Base-by-base conservation (phyloP, 75 land plant genomes). In the Cunninghamia lanceolata region DNA sequence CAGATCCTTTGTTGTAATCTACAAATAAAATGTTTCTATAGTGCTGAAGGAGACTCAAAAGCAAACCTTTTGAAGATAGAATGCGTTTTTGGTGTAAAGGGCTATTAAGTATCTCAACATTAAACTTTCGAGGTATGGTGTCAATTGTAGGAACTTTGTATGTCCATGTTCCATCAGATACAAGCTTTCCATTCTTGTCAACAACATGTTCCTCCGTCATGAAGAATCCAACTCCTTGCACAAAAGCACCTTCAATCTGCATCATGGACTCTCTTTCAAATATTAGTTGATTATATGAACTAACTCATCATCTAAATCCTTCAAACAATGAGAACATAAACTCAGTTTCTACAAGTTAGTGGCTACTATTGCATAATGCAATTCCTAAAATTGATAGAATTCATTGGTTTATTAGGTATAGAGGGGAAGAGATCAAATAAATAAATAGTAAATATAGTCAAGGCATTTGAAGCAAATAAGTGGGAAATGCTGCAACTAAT, bases 191-290 rank as follows among this genome's bases (percentile, higher is more conserved):
- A 17, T 91, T 75, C 16, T 42, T 16, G 88, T 89, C 86, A 75
- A 88, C 86, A 15, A 56, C 66, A 86, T 42, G 40, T 42, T 88
- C 88, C 85, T 88, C 89, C 11, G 78, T 88, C 84, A 74, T 38
- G 46, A 82, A 88, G 70, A 70, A 73, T 13, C 87, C 89, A 52
- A 88, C 82, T 43, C 99, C 99, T 91, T 96, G 97, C n/a, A 96
- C 95, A 92, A 98, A 98, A 79, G 99, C 94, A 80, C 99, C 99
- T 86, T 98, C 99, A 53, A 96, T 93, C 99, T 98, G 93, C 54
- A 88, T 5, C 38, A 76, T 76, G 46, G 32, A 45, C 42, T 79
- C n/a, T 70, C 73, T 68, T 70, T 70, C 34, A 32, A 30, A 32
- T 70, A n/a, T 70, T 70, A 70, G 34, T n/a, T 70, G 34, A 70